A percentile compares a stretch with the other conserved stretches of the same genome.
phyloP scores from a whole-genome alignment of 192 early-diverging fungal genomes.

The Coemansia interrupta region DNA sequence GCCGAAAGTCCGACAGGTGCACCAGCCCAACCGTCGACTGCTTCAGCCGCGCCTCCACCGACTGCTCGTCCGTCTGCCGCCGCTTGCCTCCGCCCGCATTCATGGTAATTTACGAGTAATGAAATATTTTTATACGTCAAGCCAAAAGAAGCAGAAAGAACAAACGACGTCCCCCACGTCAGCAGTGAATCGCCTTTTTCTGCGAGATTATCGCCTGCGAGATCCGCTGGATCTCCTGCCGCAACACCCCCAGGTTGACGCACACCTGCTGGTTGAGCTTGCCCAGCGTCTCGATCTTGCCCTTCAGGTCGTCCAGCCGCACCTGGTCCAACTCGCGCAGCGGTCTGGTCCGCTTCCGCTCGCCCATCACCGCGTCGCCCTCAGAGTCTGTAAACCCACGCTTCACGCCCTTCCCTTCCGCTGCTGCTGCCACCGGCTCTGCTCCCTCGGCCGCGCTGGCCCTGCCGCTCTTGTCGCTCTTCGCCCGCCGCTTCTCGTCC shows the following conservation, averaged over 20 bases:
- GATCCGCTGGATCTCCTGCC: conserved; percentile 44
- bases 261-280: conserved; percentile 47
- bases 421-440: not conserved
- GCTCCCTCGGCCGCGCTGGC: not conserved
- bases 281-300: conserved; percentile 40
- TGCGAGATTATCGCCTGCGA: conserved; percentile 25
- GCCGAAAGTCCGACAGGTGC: conserved; percentile 82
- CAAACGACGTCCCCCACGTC: too few relatives aligned
- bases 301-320: conserved; percentile 29
- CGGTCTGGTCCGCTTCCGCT: conserved; percentile 24
- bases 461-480: not conserved
- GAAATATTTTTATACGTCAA: not conserved
- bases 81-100: conserved; percentile 38
- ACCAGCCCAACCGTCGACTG: conserved; percentile 87
- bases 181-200: not conserved
- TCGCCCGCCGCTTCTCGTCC: conserved; percentile 39
- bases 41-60: conserved; percentile 81
- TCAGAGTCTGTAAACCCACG: conserved; percentile 14
- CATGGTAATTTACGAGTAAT: too few relatives aligned
- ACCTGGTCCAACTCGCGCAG: conserved; percentile 47
- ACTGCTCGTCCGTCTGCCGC: conserved; percentile 51
- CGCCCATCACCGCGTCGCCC: conserved; percentile 14
- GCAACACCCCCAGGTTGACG: conserved; percentile 34
- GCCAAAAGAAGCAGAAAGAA: too few relatives aligned
- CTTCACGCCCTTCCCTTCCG: conserved; percentile 8